A percentile compares a stretch with the other conserved stretches of the same genome.
phyloP scores from a whole-genome alignment of 73 alveolate species.

The Uronychia binucleata region DNA sequence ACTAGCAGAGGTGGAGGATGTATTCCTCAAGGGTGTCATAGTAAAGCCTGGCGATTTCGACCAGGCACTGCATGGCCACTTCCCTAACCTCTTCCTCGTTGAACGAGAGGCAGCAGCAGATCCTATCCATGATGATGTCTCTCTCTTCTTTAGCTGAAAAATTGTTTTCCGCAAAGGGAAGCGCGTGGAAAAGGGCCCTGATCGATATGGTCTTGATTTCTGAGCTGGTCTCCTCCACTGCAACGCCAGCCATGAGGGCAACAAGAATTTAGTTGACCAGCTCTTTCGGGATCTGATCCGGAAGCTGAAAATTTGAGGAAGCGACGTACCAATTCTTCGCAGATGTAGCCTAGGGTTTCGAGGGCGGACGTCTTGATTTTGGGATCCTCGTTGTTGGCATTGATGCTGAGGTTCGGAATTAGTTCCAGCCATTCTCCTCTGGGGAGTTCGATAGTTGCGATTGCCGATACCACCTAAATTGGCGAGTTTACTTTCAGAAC shows the following conservation, averaged over 20 bases:
- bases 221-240: neutral
- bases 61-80: slow-evolving; percentile 41
- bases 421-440: slow-evolving; percentile 68
- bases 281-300: slow-evolving; percentile 14
- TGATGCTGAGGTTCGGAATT: slow-evolving; percentile 49
- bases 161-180: slow-evolving; percentile 57
- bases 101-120: slow-evolving; percentile 13
- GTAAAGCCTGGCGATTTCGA: slow-evolving; percentile 58
- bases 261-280: slow-evolving; percentile 15
- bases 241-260: slow-evolving; percentile 37
- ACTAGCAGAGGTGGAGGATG: slow-evolving; percentile 26
- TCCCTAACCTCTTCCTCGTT: slow-evolving; percentile 33
- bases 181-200: slow-evolving; percentile 50
- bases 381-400: slow-evolving; percentile 43
- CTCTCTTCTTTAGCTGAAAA: slow-evolving; percentile 47
- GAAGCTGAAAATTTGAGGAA: neutral
- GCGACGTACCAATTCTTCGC: slow-evolving; percentile 61
- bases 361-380: slow-evolving; percentile 49
- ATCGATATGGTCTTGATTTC: slow-evolving; percentile 56
- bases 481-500: neutral
- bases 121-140: slow-evolving; percentile 52
- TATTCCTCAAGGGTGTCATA: slow-evolving; percentile 29
- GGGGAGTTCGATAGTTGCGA: slow-evolving; percentile 70
- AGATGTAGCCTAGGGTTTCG: slow-evolving; percentile 64
- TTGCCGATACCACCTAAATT: slow-evolving; percentile 44